Conservation (phyloP, 1,284 basidiomycete genomes). For the Puccinia horiana region DNA sequence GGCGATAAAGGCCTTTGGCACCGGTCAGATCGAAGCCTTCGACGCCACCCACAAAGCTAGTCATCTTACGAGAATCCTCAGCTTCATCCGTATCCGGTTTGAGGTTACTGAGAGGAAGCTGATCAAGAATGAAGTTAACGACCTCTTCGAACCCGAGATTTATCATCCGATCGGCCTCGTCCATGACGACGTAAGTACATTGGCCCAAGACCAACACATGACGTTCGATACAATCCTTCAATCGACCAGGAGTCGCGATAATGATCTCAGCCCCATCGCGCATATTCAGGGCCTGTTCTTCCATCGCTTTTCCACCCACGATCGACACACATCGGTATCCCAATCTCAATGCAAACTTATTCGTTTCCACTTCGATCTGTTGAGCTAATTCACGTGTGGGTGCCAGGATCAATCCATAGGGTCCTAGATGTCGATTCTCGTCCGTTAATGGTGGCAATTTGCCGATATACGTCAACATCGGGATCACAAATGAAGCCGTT, state of each 20-base stretch:
- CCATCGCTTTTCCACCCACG: constrained; percentile 82
- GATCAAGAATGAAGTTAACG: constrained; percentile 90
- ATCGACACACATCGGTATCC: constrained; percentile 94
- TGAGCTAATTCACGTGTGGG: constrained; percentile 97
- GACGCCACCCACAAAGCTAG: constrained; percentile 53
- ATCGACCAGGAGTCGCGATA: constrained; percentile 94
- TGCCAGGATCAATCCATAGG: constrained; percentile 88
- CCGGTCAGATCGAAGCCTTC: constrained; percentile 54
- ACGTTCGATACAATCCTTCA: constrained; percentile 95
- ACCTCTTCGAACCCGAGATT: constrained; percentile 94
- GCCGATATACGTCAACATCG: constrained; percentile 92
- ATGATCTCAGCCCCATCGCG: constrained; percentile 96
- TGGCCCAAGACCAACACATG: constrained; percentile 92
- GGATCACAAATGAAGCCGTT: constrained; percentile 98
- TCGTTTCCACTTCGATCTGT: constrained; percentile 90
- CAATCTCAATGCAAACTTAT: constrained; percentile 82
- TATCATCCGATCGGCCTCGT: constrained; percentile 99
- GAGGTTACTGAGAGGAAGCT: constrained; percentile 80
- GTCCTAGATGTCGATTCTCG: constrained; percentile 87
- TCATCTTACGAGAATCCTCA: constrained; percentile 56
- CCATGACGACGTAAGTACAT: constrained; percentile 98
- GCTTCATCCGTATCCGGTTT: constrained; percentile 68
- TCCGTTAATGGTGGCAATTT: constrained; percentile 80
- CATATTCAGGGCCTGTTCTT: constrained; percentile 94
- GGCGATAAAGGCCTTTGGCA: constrained; percentile 55